A percentile compares a stretch with the other conserved stretches of the same genome.
phyloP scores from a whole-genome alignment of 192 early-diverging fungal genomes.

The Haplosporangium gracile region DNA sequence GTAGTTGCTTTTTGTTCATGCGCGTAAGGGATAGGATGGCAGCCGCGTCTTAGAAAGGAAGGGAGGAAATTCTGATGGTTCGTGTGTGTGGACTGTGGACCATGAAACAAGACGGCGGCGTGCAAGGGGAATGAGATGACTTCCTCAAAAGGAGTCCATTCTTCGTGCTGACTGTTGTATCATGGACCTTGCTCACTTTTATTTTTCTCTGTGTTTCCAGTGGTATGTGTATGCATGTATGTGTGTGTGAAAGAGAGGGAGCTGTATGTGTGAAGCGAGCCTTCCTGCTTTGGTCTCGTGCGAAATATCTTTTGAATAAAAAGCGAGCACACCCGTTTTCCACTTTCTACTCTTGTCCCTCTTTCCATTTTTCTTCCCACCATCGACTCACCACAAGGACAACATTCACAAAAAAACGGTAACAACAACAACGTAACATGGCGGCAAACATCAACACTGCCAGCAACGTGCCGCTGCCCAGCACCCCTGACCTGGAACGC shows the following conservation, averaged over 20 bases:
- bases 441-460: not conserved
- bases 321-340: not conserved
- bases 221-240: no score
- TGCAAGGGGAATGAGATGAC: not conserved
- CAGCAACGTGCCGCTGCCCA: slow-evolving; percentile 16
- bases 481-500: slow-evolving; percentile 43
- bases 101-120: not conserved
- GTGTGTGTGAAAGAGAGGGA: not conserved
- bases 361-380: not conserved
- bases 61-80: not conserved
- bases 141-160: slow-evolving; percentile 18
- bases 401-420: not conserved
- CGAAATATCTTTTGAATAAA: not conserved
- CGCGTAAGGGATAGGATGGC: not conserved
- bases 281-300: not conserved
- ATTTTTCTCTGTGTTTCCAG: no score
- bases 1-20: not conserved
- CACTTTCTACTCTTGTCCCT: slow-evolving; percentile 8
- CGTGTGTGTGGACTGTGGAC: not conserved
- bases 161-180: not conserved
- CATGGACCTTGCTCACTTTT: not conserved
- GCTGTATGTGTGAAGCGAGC: not conserved
- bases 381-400: not conserved
- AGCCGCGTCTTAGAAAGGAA: not conserved
- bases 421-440: not conserved